These are phyloP conservation scores for Kodamaea fungicola DNA, from an alignment of 1,139 yeast species.

Conservation along the genomic window DNA sequence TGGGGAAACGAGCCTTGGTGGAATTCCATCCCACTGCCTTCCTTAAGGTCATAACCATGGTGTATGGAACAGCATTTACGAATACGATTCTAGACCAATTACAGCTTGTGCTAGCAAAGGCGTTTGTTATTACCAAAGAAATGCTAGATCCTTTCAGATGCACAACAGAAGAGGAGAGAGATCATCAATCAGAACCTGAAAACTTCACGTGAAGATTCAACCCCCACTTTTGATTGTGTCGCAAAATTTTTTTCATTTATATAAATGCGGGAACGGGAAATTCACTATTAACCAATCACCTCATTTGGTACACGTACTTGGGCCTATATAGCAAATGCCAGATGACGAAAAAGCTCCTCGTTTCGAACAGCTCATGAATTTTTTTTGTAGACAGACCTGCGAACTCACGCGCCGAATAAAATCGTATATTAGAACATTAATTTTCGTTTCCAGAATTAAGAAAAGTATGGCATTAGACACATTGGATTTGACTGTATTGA, in stretches of 20 bases:
- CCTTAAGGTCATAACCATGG: slow-evolving; percentile 21
- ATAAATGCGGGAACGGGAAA: too few species aligned
- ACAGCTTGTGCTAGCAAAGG: slow-evolving; percentile 25
- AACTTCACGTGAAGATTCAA: not conserved
- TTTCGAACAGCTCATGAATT: too few species aligned
- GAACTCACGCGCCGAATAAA: too few species aligned
- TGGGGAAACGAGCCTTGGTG: slow-evolving; percentile 33
- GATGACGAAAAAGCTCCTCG: too few species aligned
- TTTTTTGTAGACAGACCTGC: too few species aligned
- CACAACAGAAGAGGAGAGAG: not conserved
- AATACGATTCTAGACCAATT: slow-evolving; percentile 18
- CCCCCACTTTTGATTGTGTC: not conserved
- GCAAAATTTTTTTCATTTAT: too few species aligned
- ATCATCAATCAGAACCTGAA: not conserved
- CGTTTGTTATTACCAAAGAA: slow-evolving; percentile 13
- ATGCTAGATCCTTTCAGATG: too few species aligned
- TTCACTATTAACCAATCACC: too few species aligned
- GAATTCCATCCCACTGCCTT: slow-evolving; percentile 35
- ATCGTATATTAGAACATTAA: too few species aligned
- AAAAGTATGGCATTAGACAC: slow-evolving; percentile 52
- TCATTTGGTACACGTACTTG: too few species aligned
- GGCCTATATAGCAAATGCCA: too few species aligned
- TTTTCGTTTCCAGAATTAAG: too few species aligned
- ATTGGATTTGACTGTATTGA: slow-evolving; percentile 67
- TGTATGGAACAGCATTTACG: slow-evolving; percentile 29